A percentile compares a stretch with the other conserved stretches of the same genome.
Conservation (phyloP, 2,329 filamentous ascomycete genomes). For the Polytolypa hystricis region DNA sequence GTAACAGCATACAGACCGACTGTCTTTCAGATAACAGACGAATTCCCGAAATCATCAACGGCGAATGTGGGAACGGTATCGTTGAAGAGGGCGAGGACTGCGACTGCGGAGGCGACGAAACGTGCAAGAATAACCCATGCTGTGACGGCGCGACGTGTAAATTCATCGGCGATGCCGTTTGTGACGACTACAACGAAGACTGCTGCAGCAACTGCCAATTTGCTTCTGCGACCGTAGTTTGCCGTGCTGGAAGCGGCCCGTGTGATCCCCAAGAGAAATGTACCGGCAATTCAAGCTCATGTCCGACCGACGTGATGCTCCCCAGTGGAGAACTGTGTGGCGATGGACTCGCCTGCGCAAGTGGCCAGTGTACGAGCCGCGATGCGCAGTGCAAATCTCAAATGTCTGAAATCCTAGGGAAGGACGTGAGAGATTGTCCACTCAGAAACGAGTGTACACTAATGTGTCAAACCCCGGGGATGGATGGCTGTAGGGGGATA, state of each 20-base stretch:
- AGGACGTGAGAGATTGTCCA: constrained; percentile 73
- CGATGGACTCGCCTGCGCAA: constrained; percentile 60
- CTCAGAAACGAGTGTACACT: constrained; percentile 61
- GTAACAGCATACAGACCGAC: constrained; percentile 60
- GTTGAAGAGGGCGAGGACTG: constrained; percentile 91
- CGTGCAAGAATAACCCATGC: constrained; percentile 66
- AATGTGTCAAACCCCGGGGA: constrained; percentile 60
- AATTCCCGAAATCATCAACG: constrained; percentile 68
- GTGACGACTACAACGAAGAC: constrained; percentile 47
- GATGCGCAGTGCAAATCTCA: constrained; percentile 79
- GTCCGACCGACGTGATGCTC: constrained; percentile 60
- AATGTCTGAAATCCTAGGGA: constrained; percentile 61
- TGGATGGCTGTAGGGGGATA: too few relatives aligned
- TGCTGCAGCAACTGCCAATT: constrained; percentile 37
- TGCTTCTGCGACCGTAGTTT: constrained; percentile 54
- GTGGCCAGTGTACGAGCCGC: constrained; percentile 87
- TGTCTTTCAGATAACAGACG: constrained; percentile 82
- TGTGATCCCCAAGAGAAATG: constrained; percentile 85
- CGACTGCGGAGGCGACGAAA: constrained; percentile 71
- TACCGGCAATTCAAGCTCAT: constrained; percentile 58
- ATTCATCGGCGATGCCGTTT: constrained; percentile 64
- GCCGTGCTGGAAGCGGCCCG: constrained; percentile 63
- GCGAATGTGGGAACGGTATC: constrained; percentile 91
- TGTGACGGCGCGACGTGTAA: constrained; percentile 81
- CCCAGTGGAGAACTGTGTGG: constrained; percentile 65